phyloP scores from a whole-genome alignment of 176 grass and related monocot genomes.

The Areca catechu region DNA sequence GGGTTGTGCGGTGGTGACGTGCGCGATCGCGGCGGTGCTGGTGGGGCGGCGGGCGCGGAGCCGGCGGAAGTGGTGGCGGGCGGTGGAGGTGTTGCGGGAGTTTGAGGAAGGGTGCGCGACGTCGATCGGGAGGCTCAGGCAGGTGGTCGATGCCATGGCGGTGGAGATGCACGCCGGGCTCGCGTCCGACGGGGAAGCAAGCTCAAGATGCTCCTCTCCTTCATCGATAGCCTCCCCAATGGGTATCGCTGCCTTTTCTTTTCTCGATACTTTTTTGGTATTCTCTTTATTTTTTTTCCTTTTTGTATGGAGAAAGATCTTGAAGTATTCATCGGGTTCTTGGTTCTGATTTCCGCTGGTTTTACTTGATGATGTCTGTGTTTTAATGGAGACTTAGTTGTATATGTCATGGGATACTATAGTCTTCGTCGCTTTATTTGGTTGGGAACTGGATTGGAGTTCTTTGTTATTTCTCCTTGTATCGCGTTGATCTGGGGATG shows the following conservation, averaged over 20 bases:
- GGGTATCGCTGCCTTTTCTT: conserved; percentile 17
- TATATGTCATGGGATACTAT: too few relatives aligned
- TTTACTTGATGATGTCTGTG: too few relatives aligned
- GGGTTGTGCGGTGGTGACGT: conserved; percentile 33
- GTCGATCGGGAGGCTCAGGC: conserved; percentile 36
- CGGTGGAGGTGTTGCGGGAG: conserved; percentile 30
- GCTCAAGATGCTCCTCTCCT: conserved; percentile 73
- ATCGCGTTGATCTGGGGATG: too few relatives aligned
- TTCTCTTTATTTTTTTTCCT: too few relatives aligned
- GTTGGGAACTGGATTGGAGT: too few relatives aligned
- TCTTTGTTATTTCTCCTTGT: too few relatives aligned
- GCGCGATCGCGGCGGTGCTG: conserved; percentile 34
- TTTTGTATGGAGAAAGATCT: too few relatives aligned
- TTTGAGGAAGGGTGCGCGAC: conserved; percentile 54
- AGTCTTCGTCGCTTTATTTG: too few relatives aligned
- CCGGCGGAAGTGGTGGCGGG: conserved; percentile 32
- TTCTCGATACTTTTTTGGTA: too few relatives aligned
- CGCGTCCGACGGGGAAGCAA: conserved; percentile 53
- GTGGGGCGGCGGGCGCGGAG: conserved; percentile 25
- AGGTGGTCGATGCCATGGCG: conserved; percentile 47
- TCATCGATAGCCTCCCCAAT: conserved; percentile 43
- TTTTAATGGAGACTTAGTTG: too few relatives aligned
- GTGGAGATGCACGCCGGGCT: conserved; percentile 72
- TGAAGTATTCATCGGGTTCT: too few relatives aligned
- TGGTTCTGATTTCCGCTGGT: too few relatives aligned